Percentiles rank a stretch among this genome's conserved stretches.
Conservation (phyloP, 768 basidiomycete species). For the Xerocomus potaroensis region DNA sequence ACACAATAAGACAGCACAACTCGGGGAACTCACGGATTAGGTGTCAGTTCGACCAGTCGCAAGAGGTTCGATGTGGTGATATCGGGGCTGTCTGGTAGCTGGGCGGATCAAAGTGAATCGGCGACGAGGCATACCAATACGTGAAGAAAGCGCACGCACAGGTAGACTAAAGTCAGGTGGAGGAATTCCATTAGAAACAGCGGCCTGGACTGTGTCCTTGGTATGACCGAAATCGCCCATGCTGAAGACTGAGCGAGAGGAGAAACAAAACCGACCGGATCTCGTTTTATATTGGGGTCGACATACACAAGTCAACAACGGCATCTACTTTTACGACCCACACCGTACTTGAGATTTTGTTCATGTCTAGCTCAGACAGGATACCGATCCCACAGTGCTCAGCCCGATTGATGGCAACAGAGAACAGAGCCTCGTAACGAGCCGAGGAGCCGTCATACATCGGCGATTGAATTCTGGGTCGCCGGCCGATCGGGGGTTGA, state of each 20-base stretch:
- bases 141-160: conserved; percentile 27
- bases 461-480: too few relatives aligned
- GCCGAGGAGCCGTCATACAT: too few relatives aligned
- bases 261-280: not conserved
- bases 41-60: conserved; percentile 34
- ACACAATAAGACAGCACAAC: not conserved
- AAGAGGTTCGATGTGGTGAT: conserved; percentile 46
- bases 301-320: conserved; percentile 1
- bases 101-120: conserved; percentile 3
- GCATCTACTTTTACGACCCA: too few relatives aligned
- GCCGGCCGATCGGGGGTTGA: too few relatives aligned
- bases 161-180: conserved; percentile 38
- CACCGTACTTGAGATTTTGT: too few relatives aligned
- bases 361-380: too few relatives aligned
- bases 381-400: too few relatives aligned
- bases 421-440: too few relatives aligned
- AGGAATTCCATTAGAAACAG: conserved; percentile 39
- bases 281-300: not conserved
- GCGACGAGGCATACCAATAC: too few relatives aligned
- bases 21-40: conserved; percentile 35
- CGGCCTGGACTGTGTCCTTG: conserved; percentile 12
- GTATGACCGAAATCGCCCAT: conserved; percentile 15
- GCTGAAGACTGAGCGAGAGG: not conserved
- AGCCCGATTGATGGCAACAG: too few relatives aligned
- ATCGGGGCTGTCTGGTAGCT: conserved; percentile 49